Evolutionary conservation across 768 basidiomycete genomes (phyloP).

Genomic region (Rhodosporidiobolus sp.): DNA sequence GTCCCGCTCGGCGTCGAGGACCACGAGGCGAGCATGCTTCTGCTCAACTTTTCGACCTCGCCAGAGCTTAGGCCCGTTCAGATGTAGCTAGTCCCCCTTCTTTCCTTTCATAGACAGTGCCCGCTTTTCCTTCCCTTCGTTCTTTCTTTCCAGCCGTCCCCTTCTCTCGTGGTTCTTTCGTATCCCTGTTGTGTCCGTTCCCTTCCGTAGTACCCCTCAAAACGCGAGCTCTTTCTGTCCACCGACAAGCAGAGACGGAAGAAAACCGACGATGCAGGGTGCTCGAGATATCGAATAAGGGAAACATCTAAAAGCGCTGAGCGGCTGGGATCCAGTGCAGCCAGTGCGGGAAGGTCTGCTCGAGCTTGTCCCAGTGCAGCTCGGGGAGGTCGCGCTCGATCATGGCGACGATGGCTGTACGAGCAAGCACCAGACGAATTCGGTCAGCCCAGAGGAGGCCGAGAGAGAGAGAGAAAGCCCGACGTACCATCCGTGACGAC

Average conservation of each 20-base stretch:
- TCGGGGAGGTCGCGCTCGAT: slow-evolving; percentile 26
- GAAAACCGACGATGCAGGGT: no score
- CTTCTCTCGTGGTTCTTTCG: no score
- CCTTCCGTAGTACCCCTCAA: no score
- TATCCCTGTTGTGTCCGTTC: no score
- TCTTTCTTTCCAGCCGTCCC: no score
- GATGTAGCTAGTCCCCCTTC: neutral
- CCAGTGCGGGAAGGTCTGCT: slow-evolving; percentile 39
- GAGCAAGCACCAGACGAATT: neutral
- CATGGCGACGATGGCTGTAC: slow-evolving; percentile 10
- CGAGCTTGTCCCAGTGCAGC: slow-evolving; percentile 36
- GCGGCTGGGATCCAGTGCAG: slow-evolving; percentile 14
- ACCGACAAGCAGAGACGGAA: no score
- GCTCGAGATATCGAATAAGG: no score
- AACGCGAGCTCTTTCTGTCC: no score
- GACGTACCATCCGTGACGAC: slow-evolving; percentile 29
- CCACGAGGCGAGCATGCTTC: slow-evolving; percentile 14
- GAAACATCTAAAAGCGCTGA: neutral
- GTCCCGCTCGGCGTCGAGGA: slow-evolving; percentile 8
- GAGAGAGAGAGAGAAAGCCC: neutral
- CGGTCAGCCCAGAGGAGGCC: neutral
- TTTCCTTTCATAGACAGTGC: no score
- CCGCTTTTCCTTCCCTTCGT: no score
- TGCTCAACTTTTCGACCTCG: slow-evolving; percentile 22
- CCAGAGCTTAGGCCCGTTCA: slow-evolving; percentile 28